Conservation (phyloP, 176 grass and related monocot species). For the Aegilops bicornis region DNA sequence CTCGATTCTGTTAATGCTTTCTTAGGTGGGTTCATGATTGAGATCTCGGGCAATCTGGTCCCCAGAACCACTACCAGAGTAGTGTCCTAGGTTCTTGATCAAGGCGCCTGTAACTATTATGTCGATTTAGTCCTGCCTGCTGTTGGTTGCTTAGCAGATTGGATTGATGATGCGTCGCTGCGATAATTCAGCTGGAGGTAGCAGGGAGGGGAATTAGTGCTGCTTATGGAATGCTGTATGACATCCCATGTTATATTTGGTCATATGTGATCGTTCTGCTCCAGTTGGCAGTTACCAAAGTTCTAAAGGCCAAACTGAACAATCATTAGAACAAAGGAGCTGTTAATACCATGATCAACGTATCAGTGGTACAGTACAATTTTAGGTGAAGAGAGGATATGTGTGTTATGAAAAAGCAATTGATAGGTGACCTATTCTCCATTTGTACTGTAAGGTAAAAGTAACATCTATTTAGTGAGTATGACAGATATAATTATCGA, state of each 20-base stretch:
- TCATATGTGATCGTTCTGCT: background rate
- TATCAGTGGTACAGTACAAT: too few species aligned
- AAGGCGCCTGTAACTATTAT: background rate
- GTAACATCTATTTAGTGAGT: background rate
- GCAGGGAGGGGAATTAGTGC: background rate
- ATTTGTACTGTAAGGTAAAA: constrained; percentile 1
- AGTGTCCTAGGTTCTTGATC: background rate
- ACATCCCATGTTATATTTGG: background rate
- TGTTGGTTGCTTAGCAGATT: background rate
- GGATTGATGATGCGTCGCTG: background rate
- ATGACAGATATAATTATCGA: background rate
- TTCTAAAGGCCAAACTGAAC: background rate
- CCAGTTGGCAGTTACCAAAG: background rate
- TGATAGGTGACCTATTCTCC: background rate
- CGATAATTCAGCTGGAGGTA: background rate
- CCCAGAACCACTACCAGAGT: background rate
- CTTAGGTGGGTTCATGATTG: constrained; percentile 12
- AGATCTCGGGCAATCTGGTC: constrained; percentile 29
- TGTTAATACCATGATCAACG: too few species aligned
- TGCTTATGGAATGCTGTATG: background rate
- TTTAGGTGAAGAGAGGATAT: too few species aligned
- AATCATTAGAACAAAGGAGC: background rate
- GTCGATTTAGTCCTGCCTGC: background rate
- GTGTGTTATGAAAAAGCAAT: background rate
- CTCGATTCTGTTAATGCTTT: background rate